Base-by-base conservation (phyloP, 208 protist species). In the Endotrypanum monterogeii region DNA sequence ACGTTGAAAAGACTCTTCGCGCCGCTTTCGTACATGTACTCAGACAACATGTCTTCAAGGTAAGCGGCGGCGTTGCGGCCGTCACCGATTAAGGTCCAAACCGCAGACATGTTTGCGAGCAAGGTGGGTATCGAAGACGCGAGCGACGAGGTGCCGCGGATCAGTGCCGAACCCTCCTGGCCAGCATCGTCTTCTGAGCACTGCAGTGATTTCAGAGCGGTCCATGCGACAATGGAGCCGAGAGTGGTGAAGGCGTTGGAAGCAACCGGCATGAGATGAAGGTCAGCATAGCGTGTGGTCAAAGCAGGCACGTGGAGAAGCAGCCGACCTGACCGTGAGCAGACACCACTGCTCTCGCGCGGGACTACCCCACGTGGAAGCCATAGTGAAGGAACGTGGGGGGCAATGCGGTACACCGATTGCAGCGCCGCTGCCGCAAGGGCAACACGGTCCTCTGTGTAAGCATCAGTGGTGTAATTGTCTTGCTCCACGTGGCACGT, bases 11-110 rank as follows among this genome's bases (percentile, higher is more conserved):
- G 71, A 52, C 68, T 79, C 39, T 84, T 85, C n/a, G 79, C 70
- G 52, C 73, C 80, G 8, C 61, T 83, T 54, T 95, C 83, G 72
- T 94, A 92, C 63, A 79, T 44, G 72, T 84, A 89, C 83, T 94
- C 89, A 32, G 74, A 73, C 50, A 91, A 54, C 25, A 84, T 61
- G 52, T 88, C 92, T 39, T 94, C 90, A 51, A 94, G 62, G 62
- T 89, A 97, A 20, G 92, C 86, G 14, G 78, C 79, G 8, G 87
- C 80, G 55, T 72, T 88, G 69, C 92, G 87, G 50, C 85, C 87
- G 37, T 97, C 90, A 1, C 76, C 71, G 1, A 93, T 37, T 18
- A 97, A 75, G 12, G 89, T 90, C 79, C 83, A 93, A 16, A 82
- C 73, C 6, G 82, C 88, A 0, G 67, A 79, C 6, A 69, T 70